Evolutionary conservation across 148 eudicot species (phyloP), one percentile per base, ranked within the genome.

Genomic region (Fallopia convolvulus): DNA sequence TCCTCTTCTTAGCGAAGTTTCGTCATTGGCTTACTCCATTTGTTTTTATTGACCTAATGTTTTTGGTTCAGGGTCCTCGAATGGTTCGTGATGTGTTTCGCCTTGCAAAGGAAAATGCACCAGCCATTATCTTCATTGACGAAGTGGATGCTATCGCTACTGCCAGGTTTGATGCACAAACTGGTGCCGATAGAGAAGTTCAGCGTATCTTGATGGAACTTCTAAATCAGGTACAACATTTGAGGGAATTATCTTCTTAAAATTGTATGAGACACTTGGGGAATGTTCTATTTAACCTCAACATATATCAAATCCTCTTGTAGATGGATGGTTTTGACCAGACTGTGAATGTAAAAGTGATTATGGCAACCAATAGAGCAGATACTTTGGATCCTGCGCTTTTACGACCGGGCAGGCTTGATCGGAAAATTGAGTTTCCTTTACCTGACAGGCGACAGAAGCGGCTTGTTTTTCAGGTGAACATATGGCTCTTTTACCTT

Each of bases 31-130:
- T 14, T 52, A 20, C 56, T 1, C 30, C 3, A 3, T 58, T 21
- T 7, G 30, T 20, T n/a, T 58, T 36, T 55, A 50, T 75, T 75
- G 52, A 8, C 47, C 46, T 53, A 10, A 53, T 13, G 0, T 26
- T 14, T 60, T 76, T 75, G 60, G 32, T 74, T 66, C 77, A 94
- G 98, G 97, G 98, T 70, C 95, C 97, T 0, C 81, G 97, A 80
- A 94, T 94, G 98, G 95, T 94, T 41, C 95, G 97, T 85, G 99
- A 94, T 92, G 97, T 92, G 33, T 94, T 94, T 77, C 90, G 99
- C 61, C 99, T 94, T 63, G 97, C 98, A 60, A 94, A 92, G 86
- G 97, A 94, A 85, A 90, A 94, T 84, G 97, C 97, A 1, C 97
- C 99, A 49, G 97, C 99, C 46, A 92, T 94, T 46, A 94, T 94